Conservation (phyloP, 2,329 filamentous ascomycete genomes). For the Dactylonectria macrodidyma region DNA sequence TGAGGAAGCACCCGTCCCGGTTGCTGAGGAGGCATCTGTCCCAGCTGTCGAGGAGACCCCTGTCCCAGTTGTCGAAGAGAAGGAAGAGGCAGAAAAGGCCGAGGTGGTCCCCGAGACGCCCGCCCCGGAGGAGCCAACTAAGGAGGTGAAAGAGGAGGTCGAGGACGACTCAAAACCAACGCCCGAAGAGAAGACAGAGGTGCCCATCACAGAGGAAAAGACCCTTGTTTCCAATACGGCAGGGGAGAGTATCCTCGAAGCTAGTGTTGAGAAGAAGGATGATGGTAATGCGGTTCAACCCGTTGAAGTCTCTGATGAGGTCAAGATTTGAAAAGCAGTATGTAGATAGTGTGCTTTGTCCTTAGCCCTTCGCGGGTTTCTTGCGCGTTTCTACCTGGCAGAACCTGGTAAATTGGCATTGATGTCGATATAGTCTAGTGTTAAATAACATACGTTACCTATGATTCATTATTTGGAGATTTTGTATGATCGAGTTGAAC, state of each 20-base stretch:
- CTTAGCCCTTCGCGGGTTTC: background rate
- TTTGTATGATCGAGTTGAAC: background rate
- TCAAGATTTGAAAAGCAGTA: conserved; percentile 37
- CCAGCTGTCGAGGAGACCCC: conserved; percentile 29
- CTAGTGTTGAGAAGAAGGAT: conserved; percentile 54
- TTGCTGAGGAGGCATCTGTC: conserved; percentile 24
- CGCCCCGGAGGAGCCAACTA: background rate
- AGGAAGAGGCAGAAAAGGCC: conserved; percentile 21
- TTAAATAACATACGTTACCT: background rate
- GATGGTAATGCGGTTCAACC: conserved; percentile 53
- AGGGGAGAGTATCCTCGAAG: conserved; percentile 60
- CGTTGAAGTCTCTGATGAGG: conserved; percentile 53
- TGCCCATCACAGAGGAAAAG: conserved; percentile 43
- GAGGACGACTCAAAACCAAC: conserved; percentile 19
- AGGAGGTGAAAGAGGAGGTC: conserved; percentile 10
- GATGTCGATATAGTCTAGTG: conserved; percentile 12
- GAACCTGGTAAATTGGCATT: conserved; percentile 15
- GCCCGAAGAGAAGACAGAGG: conserved; percentile 17
- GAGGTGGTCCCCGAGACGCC: background rate
- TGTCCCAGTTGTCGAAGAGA: conserved; percentile 16
- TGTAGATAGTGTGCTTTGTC: background rate
- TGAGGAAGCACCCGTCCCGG: conserved; percentile 30
- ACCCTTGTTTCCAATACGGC: conserved; percentile 59
- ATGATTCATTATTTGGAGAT: conserved; percentile 5
- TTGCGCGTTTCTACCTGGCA: conserved; percentile 19